Evolutionary conservation across 2,329 filamentous ascomycete species (phyloP).

Genomic region (Apiospora rasikravindrae): DNA sequence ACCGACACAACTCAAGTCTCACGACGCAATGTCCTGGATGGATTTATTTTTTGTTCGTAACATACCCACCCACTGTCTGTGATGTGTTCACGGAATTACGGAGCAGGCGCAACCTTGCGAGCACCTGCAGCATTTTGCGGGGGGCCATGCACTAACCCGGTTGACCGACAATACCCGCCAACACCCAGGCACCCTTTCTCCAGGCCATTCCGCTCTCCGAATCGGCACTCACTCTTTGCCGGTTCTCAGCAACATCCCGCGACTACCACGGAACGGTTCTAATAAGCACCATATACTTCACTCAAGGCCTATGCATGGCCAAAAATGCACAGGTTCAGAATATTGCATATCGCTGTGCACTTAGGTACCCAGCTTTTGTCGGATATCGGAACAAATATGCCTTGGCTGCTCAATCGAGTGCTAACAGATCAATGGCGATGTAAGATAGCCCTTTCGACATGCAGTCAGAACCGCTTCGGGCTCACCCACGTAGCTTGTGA

Average conservation of each 20-base stretch:
- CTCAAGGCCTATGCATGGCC: neutral
- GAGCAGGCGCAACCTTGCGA: neutral
- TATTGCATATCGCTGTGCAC: neutral
- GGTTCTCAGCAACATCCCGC: neutral
- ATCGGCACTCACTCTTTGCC: neutral
- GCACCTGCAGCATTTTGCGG: constrained; percentile 1
- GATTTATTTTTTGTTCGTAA: neutral
- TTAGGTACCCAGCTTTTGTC: too few relatives aligned
- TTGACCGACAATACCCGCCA: neutral
- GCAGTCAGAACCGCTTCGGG: neutral
- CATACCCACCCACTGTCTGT: neutral
- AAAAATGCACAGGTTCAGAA: neutral
- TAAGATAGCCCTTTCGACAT: neutral
- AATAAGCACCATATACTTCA: neutral
- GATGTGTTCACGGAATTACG: neutral
- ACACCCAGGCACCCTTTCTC: neutral
- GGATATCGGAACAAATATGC: neutral
- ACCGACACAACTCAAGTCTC: neutral
- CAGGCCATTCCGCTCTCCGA: neutral
- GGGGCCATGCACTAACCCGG: neutral
- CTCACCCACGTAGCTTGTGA: neutral
- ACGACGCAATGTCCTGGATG: neutral
- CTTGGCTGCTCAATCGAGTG: neutral
- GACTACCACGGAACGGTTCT: neutral
- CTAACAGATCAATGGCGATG: neutral